Conservation (phyloP, 768 basidiomycete genomes). For the Tylopilus subfusipes region DNA sequence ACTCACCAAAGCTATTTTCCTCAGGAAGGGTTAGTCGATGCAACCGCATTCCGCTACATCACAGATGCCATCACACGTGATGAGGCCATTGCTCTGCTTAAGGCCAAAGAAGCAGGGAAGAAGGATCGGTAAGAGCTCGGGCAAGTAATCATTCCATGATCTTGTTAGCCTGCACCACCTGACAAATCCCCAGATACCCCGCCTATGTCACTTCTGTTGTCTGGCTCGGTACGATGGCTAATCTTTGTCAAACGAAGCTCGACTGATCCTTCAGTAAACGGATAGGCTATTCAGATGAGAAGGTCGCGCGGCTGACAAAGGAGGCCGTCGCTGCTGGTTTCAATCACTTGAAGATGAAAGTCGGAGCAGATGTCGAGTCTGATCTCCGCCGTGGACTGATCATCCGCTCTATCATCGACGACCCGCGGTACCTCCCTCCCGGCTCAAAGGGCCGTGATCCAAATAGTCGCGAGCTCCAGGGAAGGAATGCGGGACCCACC, state of each 20-base stretch:
- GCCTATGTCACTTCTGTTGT: slow-evolving; percentile 93
- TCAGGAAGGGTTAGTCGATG: slow-evolving; percentile 74
- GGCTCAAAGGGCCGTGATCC: slow-evolving; percentile 58
- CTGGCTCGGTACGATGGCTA: slow-evolving; percentile 62
- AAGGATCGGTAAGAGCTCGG: slow-evolving; percentile 74
- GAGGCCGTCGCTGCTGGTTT: slow-evolving; percentile 86
- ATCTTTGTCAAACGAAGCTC: neutral
- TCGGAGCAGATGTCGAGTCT: slow-evolving; percentile 76
- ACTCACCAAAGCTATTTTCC: neutral
- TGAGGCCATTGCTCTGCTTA: slow-evolving; percentile 82
- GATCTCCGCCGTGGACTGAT: slow-evolving; percentile 85
- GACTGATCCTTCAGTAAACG: slow-evolving; percentile 6
- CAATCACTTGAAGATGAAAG: slow-evolving; percentile 99
- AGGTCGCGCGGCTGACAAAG: slow-evolving; percentile 79
- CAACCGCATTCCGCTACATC: slow-evolving; percentile 84
- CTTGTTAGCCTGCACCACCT: neutral
- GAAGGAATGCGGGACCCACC: slow-evolving; percentile 93
- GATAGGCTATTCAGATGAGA: slow-evolving; percentile 86
- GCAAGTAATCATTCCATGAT: slow-evolving; percentile 31
- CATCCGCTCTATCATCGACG: slow-evolving; percentile 93
- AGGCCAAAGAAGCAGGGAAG: slow-evolving; percentile 72
- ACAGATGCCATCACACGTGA: slow-evolving; percentile 90
- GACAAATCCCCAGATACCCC: slow-evolving; percentile 58
- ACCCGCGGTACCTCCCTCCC: slow-evolving; percentile 75
- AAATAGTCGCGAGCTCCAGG: slow-evolving; percentile 57